A percentile compares a stretch with the other conserved stretches of the same genome.
Conservation (phyloP, 179 eudicot species). For the Sideroxylon spinosum region DNA sequence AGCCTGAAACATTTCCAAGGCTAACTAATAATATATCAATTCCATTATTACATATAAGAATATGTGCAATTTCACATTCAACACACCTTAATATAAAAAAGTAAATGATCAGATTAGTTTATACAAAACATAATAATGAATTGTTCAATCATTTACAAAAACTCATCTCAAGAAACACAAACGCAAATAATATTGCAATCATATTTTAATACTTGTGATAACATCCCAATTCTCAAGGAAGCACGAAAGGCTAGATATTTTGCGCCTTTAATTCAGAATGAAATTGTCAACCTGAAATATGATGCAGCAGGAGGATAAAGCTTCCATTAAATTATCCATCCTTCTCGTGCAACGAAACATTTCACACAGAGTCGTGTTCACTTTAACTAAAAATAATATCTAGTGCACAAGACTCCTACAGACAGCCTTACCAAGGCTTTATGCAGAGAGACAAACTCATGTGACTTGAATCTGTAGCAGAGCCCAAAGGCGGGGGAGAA, state of each 20-base stretch:
- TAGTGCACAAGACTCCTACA: neutral
- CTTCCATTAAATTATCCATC: neutral
- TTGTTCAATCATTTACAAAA: neutral
- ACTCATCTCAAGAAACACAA: neutral
- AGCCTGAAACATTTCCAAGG: neutral
- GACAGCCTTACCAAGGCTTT: too few relatives aligned
- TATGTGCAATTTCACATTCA: neutral
- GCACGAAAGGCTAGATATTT: neutral
- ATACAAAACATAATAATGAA: neutral
- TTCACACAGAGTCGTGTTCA: neutral
- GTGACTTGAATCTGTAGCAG: too few relatives aligned
- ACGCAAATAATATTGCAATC: neutral
- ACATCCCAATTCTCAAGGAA: neutral
- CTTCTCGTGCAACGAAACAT: neutral
- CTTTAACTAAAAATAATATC: neutral
- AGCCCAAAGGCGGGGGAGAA: too few relatives aligned
- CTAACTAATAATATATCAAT: neutral
- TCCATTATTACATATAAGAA: neutral
- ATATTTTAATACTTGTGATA: neutral
- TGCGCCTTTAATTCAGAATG: neutral
- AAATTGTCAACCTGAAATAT: neutral
- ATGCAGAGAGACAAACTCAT: too few relatives aligned
- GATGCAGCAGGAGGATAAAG: neutral
- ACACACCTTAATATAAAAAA: neutral
- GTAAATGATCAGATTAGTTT: neutral